Conservation (phyloP, 176 grass and related monocot species). For the Chloris gayana region DNA sequence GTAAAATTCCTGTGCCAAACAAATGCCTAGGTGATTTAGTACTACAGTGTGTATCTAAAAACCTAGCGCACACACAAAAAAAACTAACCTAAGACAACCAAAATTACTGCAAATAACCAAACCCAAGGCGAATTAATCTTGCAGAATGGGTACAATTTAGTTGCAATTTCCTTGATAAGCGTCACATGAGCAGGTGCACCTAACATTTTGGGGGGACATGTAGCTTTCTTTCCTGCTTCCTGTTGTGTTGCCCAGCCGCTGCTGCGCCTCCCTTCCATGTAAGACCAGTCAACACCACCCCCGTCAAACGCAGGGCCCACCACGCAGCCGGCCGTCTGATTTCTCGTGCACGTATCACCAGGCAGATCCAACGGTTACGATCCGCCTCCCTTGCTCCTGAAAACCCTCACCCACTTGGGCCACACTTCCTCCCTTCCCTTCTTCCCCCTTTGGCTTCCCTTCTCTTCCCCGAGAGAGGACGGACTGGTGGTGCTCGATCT, state of each 20-base stretch:
- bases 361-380: not conserved
- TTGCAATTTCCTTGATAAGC: not conserved
- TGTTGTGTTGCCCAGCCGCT: not conserved
- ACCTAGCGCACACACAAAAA: too few relatives aligned
- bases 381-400: conserved; percentile 8
- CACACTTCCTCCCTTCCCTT: not conserved
- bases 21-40: too few relatives aligned
- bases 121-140: too few relatives aligned
- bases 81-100: too few relatives aligned
- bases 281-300: conserved; percentile 47
- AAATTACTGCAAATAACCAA: too few relatives aligned
- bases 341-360: not conserved
- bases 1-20: not conserved
- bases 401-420: conserved; percentile 56
- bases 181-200: conserved; percentile 52
- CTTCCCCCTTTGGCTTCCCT: not conserved
- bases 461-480: not conserved
- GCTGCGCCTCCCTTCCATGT: not conserved
- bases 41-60: too few relatives aligned
- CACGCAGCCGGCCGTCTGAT: conserved; percentile 7
- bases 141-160: not conserved
- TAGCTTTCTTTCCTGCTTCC: not conserved
- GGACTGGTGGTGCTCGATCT: conserved; percentile 42
- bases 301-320: conserved; percentile 46
- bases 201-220: conserved; percentile 41